Evolutionary conservation across 2,329 filamentous ascomycete species (phyloP).

Genomic region (Pseudogymnoascus sp.): DNA sequence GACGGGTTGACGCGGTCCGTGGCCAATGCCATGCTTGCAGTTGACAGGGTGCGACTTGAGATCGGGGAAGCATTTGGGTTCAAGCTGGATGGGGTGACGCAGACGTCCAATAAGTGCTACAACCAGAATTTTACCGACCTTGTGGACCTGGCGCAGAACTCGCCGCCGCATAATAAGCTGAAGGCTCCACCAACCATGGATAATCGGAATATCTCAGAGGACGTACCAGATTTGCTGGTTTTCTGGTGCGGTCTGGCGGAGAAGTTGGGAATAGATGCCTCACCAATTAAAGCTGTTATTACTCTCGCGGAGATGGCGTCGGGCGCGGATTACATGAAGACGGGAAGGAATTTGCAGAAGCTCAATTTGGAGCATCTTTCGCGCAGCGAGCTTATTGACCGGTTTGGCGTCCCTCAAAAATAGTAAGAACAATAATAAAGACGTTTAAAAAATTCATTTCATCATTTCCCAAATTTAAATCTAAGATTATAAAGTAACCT

Average conservation of each 20-base stretch:
- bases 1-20: not conserved
- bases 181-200: conserved; percentile 15
- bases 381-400: not conserved
- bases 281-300: conserved; percentile 17
- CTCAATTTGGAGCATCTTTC: not conserved
- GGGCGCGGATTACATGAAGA: conserved; percentile 12
- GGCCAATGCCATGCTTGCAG: conserved; percentile 16
- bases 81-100: conserved; percentile 15
- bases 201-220: conserved; percentile 21
- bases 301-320: conserved; percentile 18
- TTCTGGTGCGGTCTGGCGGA: conserved; percentile 18
- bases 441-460: not conserved
- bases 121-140: conserved; percentile 19
- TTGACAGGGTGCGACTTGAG: conserved; percentile 19
- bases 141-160: conserved; percentile 20
- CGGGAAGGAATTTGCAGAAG: not conserved
- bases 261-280: conserved; percentile 18
- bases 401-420: not conserved
- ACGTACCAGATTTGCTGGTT: conserved; percentile 19
- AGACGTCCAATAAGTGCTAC: conserved; percentile 23
- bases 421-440: not conserved
- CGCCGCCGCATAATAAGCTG: conserved; percentile 20
- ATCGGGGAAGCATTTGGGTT: conserved; percentile 21
- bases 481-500: conserved; percentile 10
- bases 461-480: not conserved